Evolutionary conservation across 257 asterid genomes (phyloP).

Genomic region (Solanum rostratum): DNA sequence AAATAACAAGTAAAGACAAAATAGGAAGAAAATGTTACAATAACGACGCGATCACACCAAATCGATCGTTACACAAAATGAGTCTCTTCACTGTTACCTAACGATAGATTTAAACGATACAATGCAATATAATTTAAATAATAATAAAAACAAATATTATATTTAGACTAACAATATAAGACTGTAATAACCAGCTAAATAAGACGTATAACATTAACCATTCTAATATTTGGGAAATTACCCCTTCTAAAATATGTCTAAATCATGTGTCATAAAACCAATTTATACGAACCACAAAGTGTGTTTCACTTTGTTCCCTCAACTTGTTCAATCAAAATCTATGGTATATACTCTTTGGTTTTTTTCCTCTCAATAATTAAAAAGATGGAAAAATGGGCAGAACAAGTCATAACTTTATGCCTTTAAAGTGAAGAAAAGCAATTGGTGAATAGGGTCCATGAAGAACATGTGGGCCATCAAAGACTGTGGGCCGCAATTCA

Average conservation of each 20-base stretch:
- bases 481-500: neutral
- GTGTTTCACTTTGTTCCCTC: neutral
- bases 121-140: no score
- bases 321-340: neutral
- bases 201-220: no score
- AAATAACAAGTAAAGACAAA: no score
- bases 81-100: no score
- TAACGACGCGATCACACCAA: no score
- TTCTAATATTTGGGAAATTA: neutral
- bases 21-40: no score
- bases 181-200: no score
- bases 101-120: no score
- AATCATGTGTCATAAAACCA: neutral
- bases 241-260: neutral
- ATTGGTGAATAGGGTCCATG: neutral
- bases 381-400: neutral
- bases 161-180: no score
- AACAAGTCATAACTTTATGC: neutral
- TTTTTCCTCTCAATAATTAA: neutral
- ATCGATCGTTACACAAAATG: no score
- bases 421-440: slow-evolving; percentile 1
- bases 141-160: no score
- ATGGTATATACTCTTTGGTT: neutral
- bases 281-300: neutral
- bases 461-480: neutral